Conservation (phyloP, 2,329 filamentous ascomycete genomes). For the Calonectria hongkongensis region DNA sequence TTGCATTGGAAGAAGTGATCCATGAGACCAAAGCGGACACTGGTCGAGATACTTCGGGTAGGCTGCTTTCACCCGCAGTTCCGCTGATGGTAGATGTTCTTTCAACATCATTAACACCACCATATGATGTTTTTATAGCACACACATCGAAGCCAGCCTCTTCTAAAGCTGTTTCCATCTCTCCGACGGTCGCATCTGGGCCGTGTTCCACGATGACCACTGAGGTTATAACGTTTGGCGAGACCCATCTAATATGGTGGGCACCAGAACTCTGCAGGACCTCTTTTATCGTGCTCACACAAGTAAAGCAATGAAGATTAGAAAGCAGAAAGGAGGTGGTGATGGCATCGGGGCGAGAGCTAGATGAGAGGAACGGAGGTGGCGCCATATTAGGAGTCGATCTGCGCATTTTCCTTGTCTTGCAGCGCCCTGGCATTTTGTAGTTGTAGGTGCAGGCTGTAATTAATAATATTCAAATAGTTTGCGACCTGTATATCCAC, state of each 20-base stretch:
- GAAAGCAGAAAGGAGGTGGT: slow-evolving; percentile 80
- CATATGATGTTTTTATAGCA: slow-evolving; percentile 64
- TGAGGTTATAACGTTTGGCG: slow-evolving; percentile 82
- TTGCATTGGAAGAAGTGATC: slow-evolving; percentile 56
- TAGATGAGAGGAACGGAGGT: background rate
- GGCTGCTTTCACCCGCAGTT: slow-evolving; percentile 48
- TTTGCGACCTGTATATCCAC: too few relatives aligned
- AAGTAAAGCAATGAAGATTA: slow-evolving; percentile 86
- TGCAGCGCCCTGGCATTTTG: too few relatives aligned
- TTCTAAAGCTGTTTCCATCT: slow-evolving; percentile 69
- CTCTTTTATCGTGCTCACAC: slow-evolving; percentile 79
- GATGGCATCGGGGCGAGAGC: slow-evolving; percentile 42
- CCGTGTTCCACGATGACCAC: slow-evolving; percentile 78
- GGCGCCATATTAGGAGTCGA: background rate
- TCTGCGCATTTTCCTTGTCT: background rate
- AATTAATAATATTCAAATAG: too few relatives aligned
- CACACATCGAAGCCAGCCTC: slow-evolving; percentile 76
- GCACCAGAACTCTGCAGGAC: slow-evolving; percentile 69
- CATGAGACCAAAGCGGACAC: slow-evolving; percentile 52
- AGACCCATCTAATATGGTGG: slow-evolving; percentile 74
- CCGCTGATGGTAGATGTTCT: slow-evolving; percentile 45
- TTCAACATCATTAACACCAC: slow-evolving; percentile 55
- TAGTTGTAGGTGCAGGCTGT: too few relatives aligned
- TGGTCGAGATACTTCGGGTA: slow-evolving; percentile 34
- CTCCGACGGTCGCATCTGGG: slow-evolving; percentile 64